Evolutionary conservation across 352 stramenopile genomes (phyloP).

Genomic region (Thalassiosira oceanica): DNA sequence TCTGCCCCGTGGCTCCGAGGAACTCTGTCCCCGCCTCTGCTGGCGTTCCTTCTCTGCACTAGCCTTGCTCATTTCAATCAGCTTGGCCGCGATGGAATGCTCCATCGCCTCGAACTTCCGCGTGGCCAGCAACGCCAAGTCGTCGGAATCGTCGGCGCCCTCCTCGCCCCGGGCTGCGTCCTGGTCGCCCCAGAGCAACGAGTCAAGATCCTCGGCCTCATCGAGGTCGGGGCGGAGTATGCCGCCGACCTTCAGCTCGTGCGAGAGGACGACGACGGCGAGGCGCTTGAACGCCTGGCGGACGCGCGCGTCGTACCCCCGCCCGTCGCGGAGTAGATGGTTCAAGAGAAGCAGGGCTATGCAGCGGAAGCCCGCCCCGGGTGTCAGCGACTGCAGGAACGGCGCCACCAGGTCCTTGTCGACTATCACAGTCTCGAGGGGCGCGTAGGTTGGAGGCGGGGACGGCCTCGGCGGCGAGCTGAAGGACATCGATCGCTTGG

Average conservation of each 20-base stretch:
- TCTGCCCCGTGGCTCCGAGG: not conserved
- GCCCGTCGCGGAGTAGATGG: slow-evolving; percentile 57
- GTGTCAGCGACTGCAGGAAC: slow-evolving; percentile 73
- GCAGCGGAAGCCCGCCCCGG: slow-evolving; percentile 69
- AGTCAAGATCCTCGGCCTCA: slow-evolving; percentile 26
- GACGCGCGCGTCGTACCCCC: slow-evolving; percentile 73
- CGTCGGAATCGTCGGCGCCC: slow-evolving; percentile 14
- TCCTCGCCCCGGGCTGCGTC: not conserved
- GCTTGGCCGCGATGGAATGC: slow-evolving; percentile 61
- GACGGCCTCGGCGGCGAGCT: not conserved
- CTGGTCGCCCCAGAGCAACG: slow-evolving; percentile 2
- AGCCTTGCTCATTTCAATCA: slow-evolving; percentile 48
- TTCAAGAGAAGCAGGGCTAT: slow-evolving; percentile 70
- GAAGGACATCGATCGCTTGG: not conserved
- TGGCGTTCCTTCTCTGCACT: not conserved
- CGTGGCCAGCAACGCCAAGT: slow-evolving; percentile 51
- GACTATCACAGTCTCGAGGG: slow-evolving; percentile 42
- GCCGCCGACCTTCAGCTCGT: slow-evolving; percentile 41
- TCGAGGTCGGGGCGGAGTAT: slow-evolving; percentile 37
- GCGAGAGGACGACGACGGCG: slow-evolving; percentile 60
- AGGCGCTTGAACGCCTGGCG: slow-evolving; percentile 71
- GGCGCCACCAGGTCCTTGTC: slow-evolving; percentile 58
- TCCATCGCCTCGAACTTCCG: slow-evolving; percentile 79
- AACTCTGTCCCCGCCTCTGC: not conserved
- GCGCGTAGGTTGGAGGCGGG: slow-evolving; percentile 23